Conservation (phyloP, 495 filamentous ascomycete genomes). For the Xylaria flabelliformis region DNA sequence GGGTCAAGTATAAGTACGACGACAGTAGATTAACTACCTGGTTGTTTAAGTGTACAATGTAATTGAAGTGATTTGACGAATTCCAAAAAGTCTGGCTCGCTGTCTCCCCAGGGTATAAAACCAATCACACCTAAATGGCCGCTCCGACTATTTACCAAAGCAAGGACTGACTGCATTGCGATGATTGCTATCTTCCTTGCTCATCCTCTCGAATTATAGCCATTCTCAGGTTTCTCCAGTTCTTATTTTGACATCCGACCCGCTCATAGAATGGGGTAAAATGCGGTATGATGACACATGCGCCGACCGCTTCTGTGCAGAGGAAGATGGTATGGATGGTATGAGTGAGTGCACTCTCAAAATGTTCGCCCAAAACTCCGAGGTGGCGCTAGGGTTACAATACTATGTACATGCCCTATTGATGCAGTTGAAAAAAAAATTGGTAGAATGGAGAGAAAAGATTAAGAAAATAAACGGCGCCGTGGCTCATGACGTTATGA, state of each 20-base stretch:
- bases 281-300: background rate
- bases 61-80: background rate
- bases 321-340: background rate
- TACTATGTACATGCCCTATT: background rate
- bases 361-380: slow-evolving; percentile 4
- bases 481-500: slow-evolving; percentile 11
- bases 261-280: background rate
- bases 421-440: background rate
- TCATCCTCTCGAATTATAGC: background rate
- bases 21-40: background rate
- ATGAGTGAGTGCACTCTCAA: background rate
- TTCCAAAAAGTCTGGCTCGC: background rate
- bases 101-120: background rate
- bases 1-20: background rate
- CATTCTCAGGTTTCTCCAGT: background rate
- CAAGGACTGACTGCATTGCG: background rate
- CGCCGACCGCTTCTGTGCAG: background rate
- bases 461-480: background rate
- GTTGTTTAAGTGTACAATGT: background rate
- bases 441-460: background rate
- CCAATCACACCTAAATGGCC: background rate
- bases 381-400: slow-evolving; percentile 21
- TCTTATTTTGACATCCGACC: background rate
- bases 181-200: background rate
- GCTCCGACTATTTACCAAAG: background rate